Evolutionary conservation across 2,329 filamentous ascomycete genomes (phyloP).

Genomic region (Colletotrichum neosansevieriae): DNA sequence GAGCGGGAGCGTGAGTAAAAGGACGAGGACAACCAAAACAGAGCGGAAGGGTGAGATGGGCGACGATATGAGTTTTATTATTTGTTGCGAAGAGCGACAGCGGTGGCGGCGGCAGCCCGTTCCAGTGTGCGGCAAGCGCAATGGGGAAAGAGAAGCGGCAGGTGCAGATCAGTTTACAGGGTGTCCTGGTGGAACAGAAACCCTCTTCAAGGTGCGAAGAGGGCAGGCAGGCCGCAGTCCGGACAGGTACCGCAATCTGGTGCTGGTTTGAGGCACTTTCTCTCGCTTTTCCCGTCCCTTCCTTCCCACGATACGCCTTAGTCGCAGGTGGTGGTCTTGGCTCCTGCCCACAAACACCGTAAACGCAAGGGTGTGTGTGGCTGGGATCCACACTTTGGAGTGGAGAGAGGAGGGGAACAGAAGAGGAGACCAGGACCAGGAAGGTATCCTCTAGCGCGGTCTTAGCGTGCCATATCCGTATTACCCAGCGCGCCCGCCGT

Average conservation of each 20-base stretch:
- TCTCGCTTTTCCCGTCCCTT: conserved; percentile 22
- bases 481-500: conserved; percentile 14
- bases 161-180: conserved; percentile 19
- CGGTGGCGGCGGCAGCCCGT: conserved; percentile 14
- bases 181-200: conserved; percentile 37
- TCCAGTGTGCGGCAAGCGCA: conserved; percentile 24
- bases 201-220: conserved; percentile 31
- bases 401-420: conserved; percentile 16
- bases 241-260: conserved; percentile 12
- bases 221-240: conserved; percentile 27
- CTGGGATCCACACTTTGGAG: conserved; percentile 33
- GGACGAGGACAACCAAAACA: neutral
- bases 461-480: conserved; percentile 13
- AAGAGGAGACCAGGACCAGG: conserved; percentile 22
- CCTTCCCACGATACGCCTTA: conserved; percentile 31
- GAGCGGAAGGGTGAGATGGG: conserved; percentile 6
- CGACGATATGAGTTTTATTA: conserved; percentile 39
- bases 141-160: conserved; percentile 18
- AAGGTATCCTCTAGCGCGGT: conserved; percentile 25
- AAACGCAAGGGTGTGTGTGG: conserved; percentile 22
- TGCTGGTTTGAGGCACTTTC: neutral
- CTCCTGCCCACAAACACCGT: conserved; percentile 28
- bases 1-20: conserved; percentile 23
- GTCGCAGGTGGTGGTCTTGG: conserved; percentile 33
- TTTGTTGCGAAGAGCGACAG: neutral